These are phyloP conservation scores for Gastrolobium bilobum DNA, from an alignment of 306 rosid species.

Conservation along the genomic window DNA sequence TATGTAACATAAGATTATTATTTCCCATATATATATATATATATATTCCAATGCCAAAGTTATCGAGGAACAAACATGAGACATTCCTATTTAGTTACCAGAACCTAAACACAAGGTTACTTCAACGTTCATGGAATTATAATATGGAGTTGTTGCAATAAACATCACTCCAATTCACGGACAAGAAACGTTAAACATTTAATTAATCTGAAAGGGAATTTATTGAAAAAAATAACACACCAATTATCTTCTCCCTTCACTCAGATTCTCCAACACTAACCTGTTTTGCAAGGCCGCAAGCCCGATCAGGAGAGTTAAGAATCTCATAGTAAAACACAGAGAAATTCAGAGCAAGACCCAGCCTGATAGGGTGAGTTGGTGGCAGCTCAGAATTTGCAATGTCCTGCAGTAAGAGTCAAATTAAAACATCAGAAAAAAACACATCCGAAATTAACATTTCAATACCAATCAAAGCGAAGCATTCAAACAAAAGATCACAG, in stretches of 20 bases:
- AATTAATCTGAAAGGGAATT: not conserved
- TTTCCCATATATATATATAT: too few relatives aligned
- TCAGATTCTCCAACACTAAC: conserved; percentile 48
- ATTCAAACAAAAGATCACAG: not conserved
- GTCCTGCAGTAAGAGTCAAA: conserved; percentile 61
- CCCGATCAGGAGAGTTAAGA: conserved; percentile 95
- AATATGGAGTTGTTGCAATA: not conserved
- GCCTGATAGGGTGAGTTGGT: conserved; percentile 99
- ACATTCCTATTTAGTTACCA: conserved; percentile 2
- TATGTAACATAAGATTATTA: too few relatives aligned
- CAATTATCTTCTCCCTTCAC: not conserved
- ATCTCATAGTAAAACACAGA: conserved; percentile 97
- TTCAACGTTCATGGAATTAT: conserved; percentile 29
- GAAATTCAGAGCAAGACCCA: conserved; percentile 97
- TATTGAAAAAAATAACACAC: not conserved
- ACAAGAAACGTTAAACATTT: not conserved
- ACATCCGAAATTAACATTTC: not conserved
- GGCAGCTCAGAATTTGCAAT: conserved; percentile 90
- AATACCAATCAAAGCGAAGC: not conserved
- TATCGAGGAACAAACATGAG: too few relatives aligned
- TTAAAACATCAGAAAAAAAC: conserved; percentile 4
- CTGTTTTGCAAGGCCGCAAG: conserved; percentile 97
- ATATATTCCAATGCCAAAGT: too few relatives aligned
- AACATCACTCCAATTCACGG: conserved; percentile 1
- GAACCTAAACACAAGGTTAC: not conserved